Base-by-base conservation (phyloP, 2,329 filamentous ascomycete genomes). In the Geosmithia flava region DNA sequence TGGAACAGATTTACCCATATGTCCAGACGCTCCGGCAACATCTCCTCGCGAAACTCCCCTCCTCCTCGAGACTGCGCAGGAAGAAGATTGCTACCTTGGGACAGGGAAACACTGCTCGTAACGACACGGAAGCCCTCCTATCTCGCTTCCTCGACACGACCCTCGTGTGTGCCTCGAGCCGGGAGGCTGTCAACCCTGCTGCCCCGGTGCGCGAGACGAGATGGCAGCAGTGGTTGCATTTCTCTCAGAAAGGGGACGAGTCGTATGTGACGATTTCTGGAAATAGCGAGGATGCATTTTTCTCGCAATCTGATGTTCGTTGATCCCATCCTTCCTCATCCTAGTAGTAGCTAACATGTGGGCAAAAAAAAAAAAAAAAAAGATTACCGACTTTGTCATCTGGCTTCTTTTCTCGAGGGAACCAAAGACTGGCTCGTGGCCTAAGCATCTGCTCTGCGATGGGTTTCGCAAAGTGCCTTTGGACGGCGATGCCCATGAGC, bases 361-460 rank as follows among this genome's bases (percentile, higher is more conserved):
- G 10, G 17, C 42, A 20, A 20, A 7, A n/a, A 42, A 7, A n/a
- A 17, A 7, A 15, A 56, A 56, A 16, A 29, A 5, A 16, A 55
- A 89, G 84, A 76, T 91, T 55, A 72, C 91, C 42, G 83, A 90
- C 58, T 88, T 86, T 62, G 76, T 78, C 27, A 78, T 96, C 42
- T 89, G 84, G 79, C 72, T 78, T 10, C 69, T 95, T 2, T 95
- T 95, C 62, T 78, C 76, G 13, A 73, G 76, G 54, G 65, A 69
- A 16, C 67, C 71, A 30, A 60, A 27, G 65, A 64, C 50, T 62
- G 69, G 54, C 10, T 37, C 53, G 46, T 77, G 75, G 57, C 82
- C 84, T 2, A 75, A 78, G 46, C 87, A 96, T 65, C 58, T 95
- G 5, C 75, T 98, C 4, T 90, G 87, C 55, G 83, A 95, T 69